Percentiles rank a stretch among this genome's conserved stretches.
Conservation (phyloP, 768 basidiomycete genomes). For the Chlorophyllum brunneum region DNA sequence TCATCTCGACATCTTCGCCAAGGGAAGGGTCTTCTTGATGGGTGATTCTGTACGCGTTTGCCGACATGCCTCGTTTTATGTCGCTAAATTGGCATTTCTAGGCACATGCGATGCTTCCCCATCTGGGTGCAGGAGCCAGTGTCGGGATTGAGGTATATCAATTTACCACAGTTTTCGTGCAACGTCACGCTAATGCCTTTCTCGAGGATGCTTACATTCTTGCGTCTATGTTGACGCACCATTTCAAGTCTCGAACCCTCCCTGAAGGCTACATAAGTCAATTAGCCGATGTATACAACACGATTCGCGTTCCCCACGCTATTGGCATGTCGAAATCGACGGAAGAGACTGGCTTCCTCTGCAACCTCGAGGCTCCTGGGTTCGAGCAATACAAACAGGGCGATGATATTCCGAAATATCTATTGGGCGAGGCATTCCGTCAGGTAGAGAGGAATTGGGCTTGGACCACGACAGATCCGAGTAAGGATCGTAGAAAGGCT, state of each 20-base stretch:
- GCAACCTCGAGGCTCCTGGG: neutral
- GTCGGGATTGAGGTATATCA: constrained; percentile 26
- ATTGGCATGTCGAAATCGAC: neutral
- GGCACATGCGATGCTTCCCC: constrained; percentile 32
- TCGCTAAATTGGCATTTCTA: neutral
- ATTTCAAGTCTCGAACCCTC: neutral
- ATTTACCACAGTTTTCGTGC: neutral
- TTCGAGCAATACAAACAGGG: neutral
- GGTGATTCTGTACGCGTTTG: constrained; percentile 20
- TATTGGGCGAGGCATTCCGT: neutral
- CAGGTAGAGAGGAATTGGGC: neutral
- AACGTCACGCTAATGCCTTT: neutral
- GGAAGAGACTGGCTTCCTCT: neutral
- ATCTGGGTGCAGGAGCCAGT: constrained; percentile 28
- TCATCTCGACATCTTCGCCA: constrained; percentile 16
- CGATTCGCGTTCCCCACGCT: neutral
- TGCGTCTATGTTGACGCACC: neutral
- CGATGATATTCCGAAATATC: neutral
- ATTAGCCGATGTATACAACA: neutral
- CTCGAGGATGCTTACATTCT: neutral
- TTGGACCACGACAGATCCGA: neutral
- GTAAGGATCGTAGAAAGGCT: neutral
- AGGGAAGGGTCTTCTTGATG: constrained; percentile 18
- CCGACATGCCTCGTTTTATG: neutral
- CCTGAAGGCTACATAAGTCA: neutral